Percentiles rank a stretch among this genome's conserved stretches.
These are phyloP conservation scores for Paracorniculantispora psalliotae DNA, from an alignment of 2,329 filamentous ascomycete species.

Conservation along the genomic window DNA sequence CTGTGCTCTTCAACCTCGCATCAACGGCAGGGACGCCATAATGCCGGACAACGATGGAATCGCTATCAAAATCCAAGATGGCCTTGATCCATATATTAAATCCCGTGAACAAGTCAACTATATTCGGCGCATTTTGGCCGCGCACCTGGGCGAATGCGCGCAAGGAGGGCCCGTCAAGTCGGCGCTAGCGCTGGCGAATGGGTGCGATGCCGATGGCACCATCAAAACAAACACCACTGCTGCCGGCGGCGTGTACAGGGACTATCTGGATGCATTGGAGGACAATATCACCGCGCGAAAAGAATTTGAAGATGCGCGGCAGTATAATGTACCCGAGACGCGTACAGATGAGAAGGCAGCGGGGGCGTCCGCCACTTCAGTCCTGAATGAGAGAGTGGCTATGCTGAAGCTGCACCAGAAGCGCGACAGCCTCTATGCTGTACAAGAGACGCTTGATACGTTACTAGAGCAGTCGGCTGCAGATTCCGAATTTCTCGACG, in stretches of 20 bases:
- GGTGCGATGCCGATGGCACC: conserved; percentile 21
- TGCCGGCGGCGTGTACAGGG: conserved; percentile 44
- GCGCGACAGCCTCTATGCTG: conserved; percentile 42
- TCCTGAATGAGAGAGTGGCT: conserved; percentile 47
- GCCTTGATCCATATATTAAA: conserved; percentile 48
- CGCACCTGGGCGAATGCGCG: conserved; percentile 47
- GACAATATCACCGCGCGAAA: conserved; percentile 47
- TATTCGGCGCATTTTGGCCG: conserved; percentile 50
- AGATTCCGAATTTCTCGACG: conserved; percentile 43
- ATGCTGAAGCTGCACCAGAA: conserved; percentile 49
- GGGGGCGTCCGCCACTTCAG: conserved; percentile 18
- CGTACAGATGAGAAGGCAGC: conserved; percentile 14
- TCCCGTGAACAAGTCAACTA: conserved; percentile 53
- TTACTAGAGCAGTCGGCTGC: conserved; percentile 50
- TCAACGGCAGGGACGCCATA: conserved; percentile 6
- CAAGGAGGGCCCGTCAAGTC: conserved; percentile 34
- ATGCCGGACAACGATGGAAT: conserved; percentile 31
- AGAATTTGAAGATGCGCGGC: conserved; percentile 36
- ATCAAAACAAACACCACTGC: conserved; percentile 26
- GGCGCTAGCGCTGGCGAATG: conserved; percentile 45
- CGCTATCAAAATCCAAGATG: conserved; percentile 34
- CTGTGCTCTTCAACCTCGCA: neutral
- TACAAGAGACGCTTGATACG: conserved; percentile 47
- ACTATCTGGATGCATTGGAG: conserved; percentile 51
- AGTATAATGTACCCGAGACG: conserved; percentile 8